These are phyloP conservation scores for Heliocybe sulcata DNA, from an alignment of 1,284 basidiomycete genomes.

Conservation along the genomic window DNA sequence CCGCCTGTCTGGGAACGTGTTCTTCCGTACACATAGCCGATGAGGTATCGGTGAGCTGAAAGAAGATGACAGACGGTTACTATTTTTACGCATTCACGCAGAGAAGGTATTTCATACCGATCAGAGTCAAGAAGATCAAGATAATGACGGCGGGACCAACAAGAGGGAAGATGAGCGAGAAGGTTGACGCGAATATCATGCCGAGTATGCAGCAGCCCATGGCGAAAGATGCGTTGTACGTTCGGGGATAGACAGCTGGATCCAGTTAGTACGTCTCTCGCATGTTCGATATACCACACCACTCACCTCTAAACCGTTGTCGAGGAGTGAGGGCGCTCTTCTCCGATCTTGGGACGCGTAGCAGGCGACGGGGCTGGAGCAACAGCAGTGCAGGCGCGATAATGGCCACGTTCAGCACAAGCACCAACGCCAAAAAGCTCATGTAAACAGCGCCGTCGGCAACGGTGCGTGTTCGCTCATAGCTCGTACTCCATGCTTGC, in stretches of 20 bases:
- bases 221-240: conserved; percentile 62
- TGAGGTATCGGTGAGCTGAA: conserved; percentile 65
- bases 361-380: conserved; percentile 60
- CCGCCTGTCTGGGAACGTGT: conserved; percentile 68
- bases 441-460: conserved; percentile 70
- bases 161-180: conserved; percentile 68
- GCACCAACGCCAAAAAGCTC: conserved; percentile 51
- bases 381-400: conserved; percentile 64
- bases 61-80: conserved; percentile 3
- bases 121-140: conserved; percentile 58
- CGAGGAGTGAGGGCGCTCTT: conserved; percentile 63
- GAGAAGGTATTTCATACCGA: conserved; percentile 38
- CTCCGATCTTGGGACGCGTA: conserved; percentile 45
- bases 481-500: conserved; percentile 41
- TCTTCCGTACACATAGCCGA: conserved; percentile 68
- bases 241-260: conserved; percentile 64
- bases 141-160: conserved; percentile 65
- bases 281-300: too few species aligned
- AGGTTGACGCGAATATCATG: conserved; percentile 65
- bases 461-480: conserved; percentile 36
- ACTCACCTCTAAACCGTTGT: conserved; percentile 69
- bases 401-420: conserved; percentile 63
- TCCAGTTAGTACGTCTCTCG: conserved; percentile 1
- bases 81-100: not conserved
- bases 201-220: conserved; percentile 60